phyloP scores from a whole-genome alignment of 1,284 basidiomycete species.

The Melampsora americana region DNA sequence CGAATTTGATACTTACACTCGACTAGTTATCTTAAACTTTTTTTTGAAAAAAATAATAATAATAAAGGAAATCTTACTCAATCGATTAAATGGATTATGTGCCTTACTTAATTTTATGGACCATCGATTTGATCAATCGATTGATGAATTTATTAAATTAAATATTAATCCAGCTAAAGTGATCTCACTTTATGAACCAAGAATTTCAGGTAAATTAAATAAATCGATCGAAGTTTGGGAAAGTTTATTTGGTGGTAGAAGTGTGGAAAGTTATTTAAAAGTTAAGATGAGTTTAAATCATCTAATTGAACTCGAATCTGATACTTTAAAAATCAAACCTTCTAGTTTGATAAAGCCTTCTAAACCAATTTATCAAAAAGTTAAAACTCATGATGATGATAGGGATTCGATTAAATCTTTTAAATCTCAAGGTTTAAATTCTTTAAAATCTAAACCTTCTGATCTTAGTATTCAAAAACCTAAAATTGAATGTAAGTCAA shows the following conservation, averaged over 20 bases:
- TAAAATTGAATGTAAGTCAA: conserved; percentile 15
- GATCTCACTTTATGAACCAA: conserved; percentile 78
- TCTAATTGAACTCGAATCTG: conserved; percentile 49
- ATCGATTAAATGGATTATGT: conserved; percentile 58
- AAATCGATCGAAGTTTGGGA: conserved; percentile 72
- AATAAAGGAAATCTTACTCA: conserved; percentile 46
- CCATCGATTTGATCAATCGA: conserved; percentile 69
- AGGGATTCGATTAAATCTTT: conserved; percentile 17
- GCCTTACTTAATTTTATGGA: conserved; percentile 73
- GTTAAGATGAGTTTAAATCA: background rate
- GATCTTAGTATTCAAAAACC: conserved; percentile 10
- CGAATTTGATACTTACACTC: conserved; percentile 24
- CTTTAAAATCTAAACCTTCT: conserved; percentile 15
- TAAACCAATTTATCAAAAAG: background rate
- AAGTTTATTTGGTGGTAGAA: conserved; percentile 71
- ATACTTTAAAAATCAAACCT: conserved; percentile 6
- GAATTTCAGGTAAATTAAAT: conserved; percentile 73
- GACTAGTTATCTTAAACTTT: conserved; percentile 5
- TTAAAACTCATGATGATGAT: conserved; percentile 10
- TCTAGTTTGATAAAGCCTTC: conserved; percentile 4
- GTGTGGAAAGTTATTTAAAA: conserved; percentile 24
- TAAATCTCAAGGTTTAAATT: background rate
- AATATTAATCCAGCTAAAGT: conserved; percentile 92
- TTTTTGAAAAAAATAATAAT: conserved; percentile 3
- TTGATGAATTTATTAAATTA: conserved; percentile 80